Conservation (phyloP, 768 basidiomycete genomes). For the Kwoniella heveanensis region DNA sequence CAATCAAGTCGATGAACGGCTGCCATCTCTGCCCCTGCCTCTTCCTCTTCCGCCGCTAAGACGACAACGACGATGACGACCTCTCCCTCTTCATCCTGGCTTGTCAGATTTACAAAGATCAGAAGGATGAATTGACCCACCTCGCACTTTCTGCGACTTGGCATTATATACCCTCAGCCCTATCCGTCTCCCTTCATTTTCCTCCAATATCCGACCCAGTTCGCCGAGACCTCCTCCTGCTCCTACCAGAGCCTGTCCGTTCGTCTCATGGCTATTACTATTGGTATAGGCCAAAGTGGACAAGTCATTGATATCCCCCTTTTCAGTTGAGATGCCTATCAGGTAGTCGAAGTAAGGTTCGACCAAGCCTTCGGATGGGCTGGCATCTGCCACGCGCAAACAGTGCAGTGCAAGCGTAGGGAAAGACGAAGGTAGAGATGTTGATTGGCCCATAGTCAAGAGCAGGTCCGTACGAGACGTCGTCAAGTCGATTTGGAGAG, state of each 20-base stretch:
- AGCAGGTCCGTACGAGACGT: no score
- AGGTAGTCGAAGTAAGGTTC: slow-evolving; percentile 97
- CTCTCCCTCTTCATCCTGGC: no score
- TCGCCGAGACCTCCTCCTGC: slow-evolving; percentile 25
- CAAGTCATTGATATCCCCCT: neutral
- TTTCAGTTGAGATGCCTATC: slow-evolving; percentile 70
- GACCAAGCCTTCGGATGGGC: slow-evolving; percentile 83
- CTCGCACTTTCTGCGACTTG: slow-evolving; percentile 51
- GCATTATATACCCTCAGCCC: slow-evolving; percentile 54
- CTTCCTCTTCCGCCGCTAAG: no score
- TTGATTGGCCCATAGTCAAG: slow-evolving; percentile 52
- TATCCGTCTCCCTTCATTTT: slow-evolving; percentile 47
- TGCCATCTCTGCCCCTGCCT: no score
- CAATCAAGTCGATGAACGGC: no score
- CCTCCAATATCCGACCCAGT: slow-evolving; percentile 45
- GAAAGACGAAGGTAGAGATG: slow-evolving; percentile 44
- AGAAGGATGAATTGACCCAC: no score
- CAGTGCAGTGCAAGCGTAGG: slow-evolving; percentile 66
- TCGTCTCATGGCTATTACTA: neutral
- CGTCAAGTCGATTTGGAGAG: no score
- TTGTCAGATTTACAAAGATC: no score
- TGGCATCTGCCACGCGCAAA: slow-evolving; percentile 81
- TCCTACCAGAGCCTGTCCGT: neutral
- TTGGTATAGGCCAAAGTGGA: slow-evolving; percentile 15
- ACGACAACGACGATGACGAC: no score